Conservation (phyloP, 352 stramenopile genomes). For the Discostella stelligera region DNA sequence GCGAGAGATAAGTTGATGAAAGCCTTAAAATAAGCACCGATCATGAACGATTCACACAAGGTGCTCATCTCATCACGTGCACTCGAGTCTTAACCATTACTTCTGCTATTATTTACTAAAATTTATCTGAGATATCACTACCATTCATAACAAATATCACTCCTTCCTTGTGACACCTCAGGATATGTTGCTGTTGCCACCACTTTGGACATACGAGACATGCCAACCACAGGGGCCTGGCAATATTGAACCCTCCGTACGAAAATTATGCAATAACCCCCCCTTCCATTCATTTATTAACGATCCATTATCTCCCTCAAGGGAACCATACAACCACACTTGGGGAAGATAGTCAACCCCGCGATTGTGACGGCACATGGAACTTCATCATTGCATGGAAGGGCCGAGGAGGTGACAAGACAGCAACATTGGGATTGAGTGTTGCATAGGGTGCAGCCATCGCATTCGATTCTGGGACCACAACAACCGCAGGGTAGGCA, state of each 20-base stretch:
- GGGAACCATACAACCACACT: slow-evolving; percentile 61
- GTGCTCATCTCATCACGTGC: no score
- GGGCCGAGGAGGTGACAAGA: slow-evolving; percentile 50
- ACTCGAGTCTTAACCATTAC: no score
- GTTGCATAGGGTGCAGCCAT: slow-evolving; percentile 52
- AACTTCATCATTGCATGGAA: slow-evolving; percentile 77
- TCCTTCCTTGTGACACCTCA: no score
- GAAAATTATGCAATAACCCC: neutral
- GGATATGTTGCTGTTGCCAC: no score
- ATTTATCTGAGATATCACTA: no score
- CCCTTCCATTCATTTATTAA: slow-evolving; percentile 29
- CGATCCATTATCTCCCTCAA: slow-evolving; percentile 62
- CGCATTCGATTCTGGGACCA: slow-evolving; percentile 54
- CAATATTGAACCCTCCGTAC: neutral
- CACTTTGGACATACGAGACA: neutral
- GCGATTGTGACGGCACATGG: slow-evolving; percentile 55
- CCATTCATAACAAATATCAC: no score
- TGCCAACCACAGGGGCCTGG: no score
- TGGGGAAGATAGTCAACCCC: slow-evolving; percentile 63
- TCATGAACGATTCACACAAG: no score
- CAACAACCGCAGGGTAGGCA: slow-evolving; percentile 59
- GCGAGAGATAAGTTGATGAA: no score
- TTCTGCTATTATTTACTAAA: no score
- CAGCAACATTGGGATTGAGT: slow-evolving; percentile 59
- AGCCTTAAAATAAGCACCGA: no score